Base-by-base conservation (phyloP, 1,139 yeast genomes). In the Diutina neorugosa region DNA sequence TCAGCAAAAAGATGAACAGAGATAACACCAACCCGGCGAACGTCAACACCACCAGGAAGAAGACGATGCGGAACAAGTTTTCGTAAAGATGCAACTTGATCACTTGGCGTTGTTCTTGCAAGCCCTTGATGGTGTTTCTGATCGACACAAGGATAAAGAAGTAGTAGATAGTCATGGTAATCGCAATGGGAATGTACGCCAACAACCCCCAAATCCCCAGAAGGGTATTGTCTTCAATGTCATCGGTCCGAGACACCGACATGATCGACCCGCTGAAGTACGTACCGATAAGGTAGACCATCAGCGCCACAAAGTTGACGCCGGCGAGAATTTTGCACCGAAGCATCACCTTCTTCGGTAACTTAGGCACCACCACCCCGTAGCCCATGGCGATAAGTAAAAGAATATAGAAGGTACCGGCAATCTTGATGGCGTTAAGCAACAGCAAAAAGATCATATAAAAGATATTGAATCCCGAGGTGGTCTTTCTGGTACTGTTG, bases 71-170 rank as follows among this genome's bases (percentile, higher is more conserved):
- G 75, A 93, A 85, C 56, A 94, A 74, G 58, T 76, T 81, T 62
- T 80, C 84, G 76, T 93, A 94, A 83, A 94, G 86, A 58, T 80
- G 80, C 59, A 93, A 81, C 70, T 94, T 94, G 60, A 93, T 93
- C 55, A 87, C 77, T 73, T 94, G 98, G 68, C 95, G 86, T 68
- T 93, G 96, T 59, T 88, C 84, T 58, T 77, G 82, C 62, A 94
- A 74, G 56, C 79, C 78, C 54, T 80, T 79, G 46, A 90, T 85
- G 1, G 98, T 93, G 54, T 77, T 76, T 44, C 86, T 79, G 63
- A 93, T 77, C 1, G 96, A 80, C 52, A 82, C 74, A 62, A 94
- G 73, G 52, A 87, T 86, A 70, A 86, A 72, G 53, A 86, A 75
- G 65, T 94, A 93, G 66, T 90, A 88, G 1, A 76, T 73, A 31